Conservation (phyloP, 495 filamentous ascomycete species). For the Penicillium egyptiacum region DNA sequence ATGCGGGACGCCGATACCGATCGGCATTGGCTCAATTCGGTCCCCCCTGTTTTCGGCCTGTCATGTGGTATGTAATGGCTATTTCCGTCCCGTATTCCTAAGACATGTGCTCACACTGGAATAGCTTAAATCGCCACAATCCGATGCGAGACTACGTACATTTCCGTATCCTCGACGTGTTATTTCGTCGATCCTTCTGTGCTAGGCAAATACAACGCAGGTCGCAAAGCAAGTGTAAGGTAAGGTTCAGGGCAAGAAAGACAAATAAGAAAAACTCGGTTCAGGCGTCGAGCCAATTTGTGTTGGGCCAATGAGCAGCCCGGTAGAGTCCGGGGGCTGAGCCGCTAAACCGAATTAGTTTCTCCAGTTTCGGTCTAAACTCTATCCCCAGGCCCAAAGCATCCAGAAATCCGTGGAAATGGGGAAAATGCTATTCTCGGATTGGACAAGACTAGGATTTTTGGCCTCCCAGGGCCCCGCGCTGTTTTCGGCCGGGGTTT, state of each 20-base stretch:
- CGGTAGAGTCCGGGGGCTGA: conserved; percentile 6
- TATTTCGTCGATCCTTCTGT: background rate
- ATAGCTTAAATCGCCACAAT: background rate
- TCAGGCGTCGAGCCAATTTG: conserved; percentile 16
- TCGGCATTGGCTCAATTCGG: conserved; percentile 11
- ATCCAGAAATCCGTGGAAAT: background rate
- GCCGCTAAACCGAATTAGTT: background rate
- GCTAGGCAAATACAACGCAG: background rate
- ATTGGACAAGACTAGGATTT: background rate
- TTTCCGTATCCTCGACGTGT: background rate
- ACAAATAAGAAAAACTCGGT: conserved; percentile 3
- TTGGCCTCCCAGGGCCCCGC: background rate
- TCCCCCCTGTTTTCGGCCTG: conserved; percentile 13
- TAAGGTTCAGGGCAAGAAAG: conserved; percentile 1
- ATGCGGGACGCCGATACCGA: conserved; percentile 24
- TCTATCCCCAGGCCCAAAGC: conserved; percentile 13
- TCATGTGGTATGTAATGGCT: conserved; percentile 7
- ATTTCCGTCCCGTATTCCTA: conserved; percentile 1
- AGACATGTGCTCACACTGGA: background rate
- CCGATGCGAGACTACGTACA: background rate
- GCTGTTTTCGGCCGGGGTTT: conserved; percentile 17
- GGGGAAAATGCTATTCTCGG: background rate
- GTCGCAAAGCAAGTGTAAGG: background rate
- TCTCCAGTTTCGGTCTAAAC: conserved; percentile 1
- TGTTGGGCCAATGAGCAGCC: conserved; percentile 1